Evolutionary conservation across 805 yeast species (phyloP), one percentile per base, ranked within the genome.

Genomic region (Sugiyamaella chiloensis): DNA sequence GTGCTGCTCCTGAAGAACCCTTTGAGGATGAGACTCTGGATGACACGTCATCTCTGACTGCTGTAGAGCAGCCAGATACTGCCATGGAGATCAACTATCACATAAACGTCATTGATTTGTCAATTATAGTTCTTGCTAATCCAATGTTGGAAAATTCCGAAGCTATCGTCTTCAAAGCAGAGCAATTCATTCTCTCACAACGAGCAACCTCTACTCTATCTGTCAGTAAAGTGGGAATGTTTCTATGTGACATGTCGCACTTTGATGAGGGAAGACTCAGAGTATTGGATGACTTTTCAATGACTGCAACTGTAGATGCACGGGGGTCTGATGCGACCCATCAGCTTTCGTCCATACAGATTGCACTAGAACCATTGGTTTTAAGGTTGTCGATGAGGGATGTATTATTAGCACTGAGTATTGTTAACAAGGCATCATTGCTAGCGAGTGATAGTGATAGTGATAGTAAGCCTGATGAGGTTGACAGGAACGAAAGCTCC

Each of bases 81-180:
- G 40, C 21, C 14, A 6, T 39, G 17, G 24, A 41, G 29, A 36
- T 65, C 35, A 48, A 53, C 9, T 57, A 58, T 46, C 55, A 86
- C 1, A 60, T 91, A 30, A 88, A 86, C 58, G 66, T 93, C 34
- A 80, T 81, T 4, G 83, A 87, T 47, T 81, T 91, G 0, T 87
- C 95, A 0, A 71, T 91, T 16, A 79, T 87, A 16, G 66, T 93
- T 24, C 66, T 93, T 36, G 96, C 96, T 0, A 86, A 91, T 61
- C 87, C 96, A 0, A 74, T 83, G 0, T 70, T 74, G 5, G 61
- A 66, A 2, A 74, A 81, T 51, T 79, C 96, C 0, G 96, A 90
- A 58, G 98, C 98, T 0, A 76, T 91, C 51, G 96, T 91, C 1
- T 84, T 93, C 69, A 86, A 87, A 59, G 80, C 89, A 11, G 95